Evolutionary conservation across 345 rosid genomes (phyloP).

Genomic region (Arabidopsis thaliana): TAIR10.1 NC_003074.8:7772001-7772500

Average conservation of each 20-base stretch:
- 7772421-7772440: too few species aligned
- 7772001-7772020: conserved; percentile 54
- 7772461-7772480: too few species aligned
- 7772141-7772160: neutral
- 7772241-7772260: neutral
- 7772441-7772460: too few species aligned
- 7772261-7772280: neutral
- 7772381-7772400: too few species aligned
- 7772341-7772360: neutral
- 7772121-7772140: conserved; percentile 42
- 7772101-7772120: conserved; percentile 71
- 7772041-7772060: conserved; percentile 64
- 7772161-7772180: neutral
- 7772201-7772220: conserved; percentile 5
- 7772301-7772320: conserved; percentile 1
- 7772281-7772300: neutral
- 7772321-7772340: neutral
- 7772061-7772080: conserved; percentile 69
- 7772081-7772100: conserved; percentile 65
- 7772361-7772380: too few species aligned
- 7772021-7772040: conserved; percentile 55
- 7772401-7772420: too few species aligned
- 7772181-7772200: too few species aligned
- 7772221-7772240: conserved; percentile 24
- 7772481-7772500: too few species aligned